Conservation (phyloP, 2,329 filamentous ascomycete species). For the Trichoderma lentiforme region DNA sequence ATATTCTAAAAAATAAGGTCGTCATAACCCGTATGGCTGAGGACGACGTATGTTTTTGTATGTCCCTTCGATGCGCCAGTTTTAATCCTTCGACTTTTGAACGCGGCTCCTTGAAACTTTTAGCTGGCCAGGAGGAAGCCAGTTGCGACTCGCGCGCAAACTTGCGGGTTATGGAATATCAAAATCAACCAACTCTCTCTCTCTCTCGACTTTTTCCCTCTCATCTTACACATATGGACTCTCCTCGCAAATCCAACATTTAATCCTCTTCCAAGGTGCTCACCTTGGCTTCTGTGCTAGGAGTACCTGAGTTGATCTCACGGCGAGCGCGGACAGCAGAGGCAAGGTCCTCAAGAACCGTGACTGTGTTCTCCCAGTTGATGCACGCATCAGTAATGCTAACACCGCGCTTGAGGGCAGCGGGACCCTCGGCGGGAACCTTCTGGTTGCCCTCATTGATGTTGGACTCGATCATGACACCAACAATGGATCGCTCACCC, state of each 20-base stretch:
- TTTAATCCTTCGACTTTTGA: neutral
- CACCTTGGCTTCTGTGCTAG: constrained; percentile 34
- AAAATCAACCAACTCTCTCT: neutral
- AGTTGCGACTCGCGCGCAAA: neutral
- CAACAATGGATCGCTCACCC: constrained; percentile 84
- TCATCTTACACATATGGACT: neutral
- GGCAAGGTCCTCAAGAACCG: constrained; percentile 79
- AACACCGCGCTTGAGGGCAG: constrained; percentile 79
- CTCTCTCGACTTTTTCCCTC: neutral
- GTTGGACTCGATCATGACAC: constrained; percentile 98
- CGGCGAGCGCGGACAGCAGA: constrained; percentile 77
- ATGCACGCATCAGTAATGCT: constrained; percentile 97
- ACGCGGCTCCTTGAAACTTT: neutral
- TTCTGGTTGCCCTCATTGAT: constrained; percentile 90
- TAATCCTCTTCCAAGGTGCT: constrained; percentile 53
- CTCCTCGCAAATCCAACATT: neutral
- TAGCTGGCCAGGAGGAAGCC: neutral
- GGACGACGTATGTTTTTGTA: neutral
- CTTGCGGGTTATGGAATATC: neutral
- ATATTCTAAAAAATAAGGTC: neutral
- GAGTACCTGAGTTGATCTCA: constrained; percentile 43
- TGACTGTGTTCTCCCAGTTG: constrained; percentile 80
- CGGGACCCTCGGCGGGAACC: constrained; percentile 76
- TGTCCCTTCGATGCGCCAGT: constrained; percentile 13
- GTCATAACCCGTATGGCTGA: neutral